Percentiles rank a stretch among this genome's conserved stretches.
Evolutionary conservation across 2,329 filamentous ascomycete genomes (phyloP).

Genomic region (Beauveria brongniartii): DNA sequence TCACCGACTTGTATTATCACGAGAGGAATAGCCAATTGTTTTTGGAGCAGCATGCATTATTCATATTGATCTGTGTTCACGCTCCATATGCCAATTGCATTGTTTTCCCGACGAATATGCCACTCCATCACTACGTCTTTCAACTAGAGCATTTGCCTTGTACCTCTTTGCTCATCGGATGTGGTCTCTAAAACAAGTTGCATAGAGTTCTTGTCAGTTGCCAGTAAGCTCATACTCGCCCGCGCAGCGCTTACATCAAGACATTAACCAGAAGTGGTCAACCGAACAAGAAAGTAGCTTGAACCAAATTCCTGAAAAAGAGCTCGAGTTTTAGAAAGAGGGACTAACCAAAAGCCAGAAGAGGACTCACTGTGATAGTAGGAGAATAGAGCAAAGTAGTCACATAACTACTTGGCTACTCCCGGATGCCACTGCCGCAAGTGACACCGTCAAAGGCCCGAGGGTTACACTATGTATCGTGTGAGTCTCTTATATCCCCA

Average conservation of each 20-base stretch:
- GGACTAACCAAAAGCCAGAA: too few relatives aligned
- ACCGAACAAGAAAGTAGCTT: too few relatives aligned
- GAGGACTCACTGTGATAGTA: too few relatives aligned
- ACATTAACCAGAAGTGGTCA: too few relatives aligned
- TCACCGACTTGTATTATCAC: background rate
- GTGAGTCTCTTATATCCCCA: background rate
- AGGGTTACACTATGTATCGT: background rate
- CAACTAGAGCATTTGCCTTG: background rate
- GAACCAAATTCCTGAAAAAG: too few relatives aligned
- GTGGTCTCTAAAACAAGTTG: background rate
- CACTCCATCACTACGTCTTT: background rate
- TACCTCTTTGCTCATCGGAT: background rate
- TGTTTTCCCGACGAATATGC: too few relatives aligned
- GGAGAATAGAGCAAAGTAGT: too few relatives aligned
- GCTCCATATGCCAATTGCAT: background rate
- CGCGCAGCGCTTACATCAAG: background rate
- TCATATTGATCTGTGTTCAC: background rate
- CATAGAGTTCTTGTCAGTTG: background rate
- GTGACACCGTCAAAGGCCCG: background rate
- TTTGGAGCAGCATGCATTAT: background rate
- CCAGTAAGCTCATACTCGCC: background rate
- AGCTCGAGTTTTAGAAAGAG: too few relatives aligned
- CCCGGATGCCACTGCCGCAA: background rate
- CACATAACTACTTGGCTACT: too few relatives aligned
- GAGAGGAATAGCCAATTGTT: background rate